Base-by-base conservation (phyloP, 768 basidiomycete genomes). In the Mycena albidolilacea region DNA sequence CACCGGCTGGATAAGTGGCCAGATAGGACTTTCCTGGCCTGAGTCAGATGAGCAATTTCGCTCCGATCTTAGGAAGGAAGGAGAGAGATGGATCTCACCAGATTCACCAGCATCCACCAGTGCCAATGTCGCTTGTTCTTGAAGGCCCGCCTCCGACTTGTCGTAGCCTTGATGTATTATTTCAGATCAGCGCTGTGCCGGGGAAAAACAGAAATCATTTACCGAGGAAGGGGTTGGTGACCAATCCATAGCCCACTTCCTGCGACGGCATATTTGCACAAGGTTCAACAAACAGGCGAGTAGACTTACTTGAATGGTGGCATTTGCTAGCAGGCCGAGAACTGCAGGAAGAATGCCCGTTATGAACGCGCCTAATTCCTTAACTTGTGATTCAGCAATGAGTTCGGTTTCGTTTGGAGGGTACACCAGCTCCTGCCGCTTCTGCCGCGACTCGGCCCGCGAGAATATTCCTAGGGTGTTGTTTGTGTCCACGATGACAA, bases 241-340 rank as follows among this genome's bases (percentile, higher is more conserved):
- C 66, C 66, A 67, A 58, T 46, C 66, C 66, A 59, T 67, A 67
- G 17, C 66, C 66, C 54, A 58, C 66, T 44, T 67, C 66, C 66
- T 67, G 54, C 44, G 43, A 58, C 17, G 35, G 43, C 23, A 46
- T 39, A 67, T 59, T 38, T 21, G 43, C 41, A 39, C 43, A 37
- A 46, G 35, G 57, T 67, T 39, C 55, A 19, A 54, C n/a, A 46
- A 46, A 46, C 57, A 30, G 21, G 17, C 30, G 23, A 48, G 43
- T 67, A 46, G 5, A 67, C 66, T 44, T 48, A 67, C 66, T 48
- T 67, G 66, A 59, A 67, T 67, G 37, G 57, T 67, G 55, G 57
- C 66, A 67, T 67, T 67, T 9, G 52, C 66, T 7, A 67, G 57
- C 55, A 58, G 66, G 11, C 10, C 21, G 30, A 67, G 66, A 58